Base-by-base conservation (phyloP, 1,139 yeast species). In the Oligophagozyma castellii region DNA sequence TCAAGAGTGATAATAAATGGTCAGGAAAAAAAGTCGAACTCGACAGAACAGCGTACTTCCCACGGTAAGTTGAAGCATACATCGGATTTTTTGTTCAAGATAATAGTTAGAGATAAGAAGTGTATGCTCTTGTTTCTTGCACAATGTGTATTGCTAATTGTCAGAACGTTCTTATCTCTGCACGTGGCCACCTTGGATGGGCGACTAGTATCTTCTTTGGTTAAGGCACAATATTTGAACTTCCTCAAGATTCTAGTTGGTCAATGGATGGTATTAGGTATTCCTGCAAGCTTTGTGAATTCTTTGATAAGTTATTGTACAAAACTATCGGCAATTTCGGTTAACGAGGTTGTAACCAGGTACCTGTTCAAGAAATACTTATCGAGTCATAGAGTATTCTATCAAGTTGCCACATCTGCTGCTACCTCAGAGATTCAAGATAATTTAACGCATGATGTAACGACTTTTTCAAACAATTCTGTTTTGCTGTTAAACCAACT, bases 161-260 rank as follows among this genome's bases (percentile, higher is more conserved):
- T 67, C 4, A 65, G 94, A 40, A 92, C 95, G 0, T 54, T 76
- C 22, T 58, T 86, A 22, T 77, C 95, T 2, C 64, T 86, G 29
- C 73, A 75, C 45, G 92, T 84, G 14, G 95, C 95, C 3, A 72
- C 77, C 12, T 62, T 86, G 36, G 96, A 86, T 53, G 95, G 96
- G 43, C 63, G 65, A 45, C 60, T 86, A 31, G 95, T 86, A 4
- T 84, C 94, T 0, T 73, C 84, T 2, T 63, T 86, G 38, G 83
- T 86, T 19, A 68, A 77, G 24, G 83, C 78, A 37, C 64, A 67
- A 30, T 77, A 84, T 33, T 61, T 62, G 28, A 64, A 63, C 28
- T 86, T 86, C 47, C 58, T 77, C 32, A 63, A 66, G 39, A 45
- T 49, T 24, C 63, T 78, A 26, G 58, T 84, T 35, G 65, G 70